Conservation (phyloP, 2,329 filamentous ascomycete species). For the Pseudopithomyces maydicus region DNA sequence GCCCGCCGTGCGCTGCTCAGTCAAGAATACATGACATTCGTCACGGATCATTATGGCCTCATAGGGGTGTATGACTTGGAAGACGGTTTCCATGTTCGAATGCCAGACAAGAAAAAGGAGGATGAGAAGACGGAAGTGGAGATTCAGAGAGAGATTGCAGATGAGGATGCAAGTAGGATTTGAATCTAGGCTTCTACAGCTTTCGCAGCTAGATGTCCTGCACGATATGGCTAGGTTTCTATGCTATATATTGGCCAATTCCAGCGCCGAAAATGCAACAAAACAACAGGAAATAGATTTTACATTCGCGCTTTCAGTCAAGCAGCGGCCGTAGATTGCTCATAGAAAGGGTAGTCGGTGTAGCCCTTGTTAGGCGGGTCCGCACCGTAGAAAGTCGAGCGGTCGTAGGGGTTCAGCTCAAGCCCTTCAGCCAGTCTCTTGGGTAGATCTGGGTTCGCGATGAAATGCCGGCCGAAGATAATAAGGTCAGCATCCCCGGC, state of each 20-base stretch:
- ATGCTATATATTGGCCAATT: conserved; percentile 2
- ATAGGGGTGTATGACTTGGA: conserved; percentile 27
- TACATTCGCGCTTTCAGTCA: conserved; percentile 13
- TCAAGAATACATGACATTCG: conserved; percentile 39
- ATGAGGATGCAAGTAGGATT: not conserved
- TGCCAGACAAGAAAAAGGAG: not conserved
- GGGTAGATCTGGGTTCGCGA: conserved; percentile 56
- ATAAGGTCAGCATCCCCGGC: conserved; percentile 45
- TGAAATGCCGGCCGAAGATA: conserved; percentile 56
- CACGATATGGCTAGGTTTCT: conserved; percentile 3
- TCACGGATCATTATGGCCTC: conserved; percentile 56
- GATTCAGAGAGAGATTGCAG: not conserved
- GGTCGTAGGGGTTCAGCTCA: conserved; percentile 50
- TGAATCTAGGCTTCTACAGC: not conserved
- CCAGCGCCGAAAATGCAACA: conserved; percentile 15
- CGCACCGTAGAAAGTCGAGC: conserved; percentile 51
- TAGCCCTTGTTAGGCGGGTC: conserved; percentile 45
- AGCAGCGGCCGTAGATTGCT: conserved; percentile 11
- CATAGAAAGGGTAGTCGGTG: conserved; percentile 48
- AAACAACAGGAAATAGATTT: not conserved
- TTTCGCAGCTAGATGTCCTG: not conserved
- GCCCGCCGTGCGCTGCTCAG: conserved; percentile 7
- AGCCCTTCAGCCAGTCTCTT: conserved; percentile 52
- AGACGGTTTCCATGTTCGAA: not conserved
- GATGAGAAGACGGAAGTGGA: not conserved